A percentile compares a stretch with the other conserved stretches of the same genome.
Evolutionary conservation across 2,329 filamentous ascomycete species (phyloP).

Genomic region (Ceratocystis eucalypticola): DNA sequence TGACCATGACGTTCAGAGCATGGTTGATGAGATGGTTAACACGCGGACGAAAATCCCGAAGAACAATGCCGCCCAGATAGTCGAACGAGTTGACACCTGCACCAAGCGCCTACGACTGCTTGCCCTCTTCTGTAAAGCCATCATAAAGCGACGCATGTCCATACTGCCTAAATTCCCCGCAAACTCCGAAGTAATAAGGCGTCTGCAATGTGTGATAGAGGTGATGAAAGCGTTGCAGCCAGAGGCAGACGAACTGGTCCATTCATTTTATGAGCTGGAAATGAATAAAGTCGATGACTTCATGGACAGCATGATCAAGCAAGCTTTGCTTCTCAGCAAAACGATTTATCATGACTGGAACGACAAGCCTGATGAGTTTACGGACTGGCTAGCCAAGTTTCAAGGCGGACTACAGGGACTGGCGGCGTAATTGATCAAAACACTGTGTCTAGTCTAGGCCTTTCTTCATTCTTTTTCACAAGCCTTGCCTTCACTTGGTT

Average conservation of each 20-base stretch:
- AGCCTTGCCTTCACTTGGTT: not conserved
- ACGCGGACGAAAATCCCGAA: slow-evolving; percentile 47
- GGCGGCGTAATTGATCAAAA: not conserved
- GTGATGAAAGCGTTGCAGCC: slow-evolving; percentile 49
- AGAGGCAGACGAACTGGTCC: slow-evolving; percentile 55
- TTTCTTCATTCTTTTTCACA: no score
- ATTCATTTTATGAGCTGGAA: slow-evolving; percentile 58
- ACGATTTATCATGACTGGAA: slow-evolving; percentile 48
- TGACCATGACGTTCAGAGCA: slow-evolving; percentile 34
- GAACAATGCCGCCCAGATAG: slow-evolving; percentile 49
- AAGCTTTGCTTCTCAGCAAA: slow-evolving; percentile 43
- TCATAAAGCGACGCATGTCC: slow-evolving; percentile 56
- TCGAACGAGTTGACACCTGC: slow-evolving; percentile 49
- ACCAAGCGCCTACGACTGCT: slow-evolving; percentile 54
- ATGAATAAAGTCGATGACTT: slow-evolving; percentile 42
- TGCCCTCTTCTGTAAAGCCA: slow-evolving; percentile 53
- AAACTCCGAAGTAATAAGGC: slow-evolving; percentile 27
- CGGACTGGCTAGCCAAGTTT: slow-evolving; percentile 46
- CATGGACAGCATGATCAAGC: slow-evolving; percentile 46
- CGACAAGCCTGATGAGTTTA: slow-evolving; percentile 60
- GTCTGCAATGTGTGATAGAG: slow-evolving; percentile 43
- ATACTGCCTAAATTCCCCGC: slow-evolving; percentile 34
- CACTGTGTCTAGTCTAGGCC: no score
- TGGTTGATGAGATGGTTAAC: slow-evolving; percentile 56
- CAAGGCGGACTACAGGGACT: not conserved